phyloP scores from a whole-genome alignment of 768 basidiomycete genomes.

The Boletus rubroflammeus region DNA sequence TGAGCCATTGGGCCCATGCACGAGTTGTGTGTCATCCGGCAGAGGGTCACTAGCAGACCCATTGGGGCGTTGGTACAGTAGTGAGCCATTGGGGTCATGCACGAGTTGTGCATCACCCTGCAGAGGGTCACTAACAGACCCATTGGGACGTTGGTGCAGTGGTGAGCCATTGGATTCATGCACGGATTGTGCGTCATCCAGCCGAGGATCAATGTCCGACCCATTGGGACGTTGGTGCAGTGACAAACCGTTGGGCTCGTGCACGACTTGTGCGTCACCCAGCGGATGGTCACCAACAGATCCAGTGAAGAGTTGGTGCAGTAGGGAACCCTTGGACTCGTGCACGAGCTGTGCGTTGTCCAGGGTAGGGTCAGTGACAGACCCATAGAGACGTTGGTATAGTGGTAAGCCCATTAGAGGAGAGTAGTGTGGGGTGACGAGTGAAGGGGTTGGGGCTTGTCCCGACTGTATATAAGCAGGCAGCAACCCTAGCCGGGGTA shows the following conservation, averaged over 20 bases:
- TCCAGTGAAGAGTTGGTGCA: background rate
- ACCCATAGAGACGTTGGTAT: background rate
- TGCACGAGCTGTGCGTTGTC: background rate
- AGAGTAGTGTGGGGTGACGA: background rate
- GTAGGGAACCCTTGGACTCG: background rate
- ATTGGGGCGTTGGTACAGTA: background rate
- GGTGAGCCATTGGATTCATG: no score
- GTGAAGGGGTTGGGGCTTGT: background rate
- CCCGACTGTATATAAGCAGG: slow-evolving; percentile 6
- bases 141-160: background rate
- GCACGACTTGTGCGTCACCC: background rate
- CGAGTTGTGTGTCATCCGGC: background rate
- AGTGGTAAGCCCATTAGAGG: slow-evolving; percentile 20
- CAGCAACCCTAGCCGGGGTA: background rate
- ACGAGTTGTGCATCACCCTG: background rate
- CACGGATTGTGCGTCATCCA: no score
- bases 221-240: no score
- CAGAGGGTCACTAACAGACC: background rate
- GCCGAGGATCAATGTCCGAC: no score
- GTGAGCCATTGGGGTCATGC: background rate
- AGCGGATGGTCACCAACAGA: background rate
- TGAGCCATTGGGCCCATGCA: background rate
- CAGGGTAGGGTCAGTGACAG: background rate
- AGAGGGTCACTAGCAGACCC: background rate
- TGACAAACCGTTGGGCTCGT: background rate